These are phyloP conservation scores for Amaranthus hypochondriacus DNA, from an alignment of 148 eudicot species.

Conservation along the genomic window DNA sequence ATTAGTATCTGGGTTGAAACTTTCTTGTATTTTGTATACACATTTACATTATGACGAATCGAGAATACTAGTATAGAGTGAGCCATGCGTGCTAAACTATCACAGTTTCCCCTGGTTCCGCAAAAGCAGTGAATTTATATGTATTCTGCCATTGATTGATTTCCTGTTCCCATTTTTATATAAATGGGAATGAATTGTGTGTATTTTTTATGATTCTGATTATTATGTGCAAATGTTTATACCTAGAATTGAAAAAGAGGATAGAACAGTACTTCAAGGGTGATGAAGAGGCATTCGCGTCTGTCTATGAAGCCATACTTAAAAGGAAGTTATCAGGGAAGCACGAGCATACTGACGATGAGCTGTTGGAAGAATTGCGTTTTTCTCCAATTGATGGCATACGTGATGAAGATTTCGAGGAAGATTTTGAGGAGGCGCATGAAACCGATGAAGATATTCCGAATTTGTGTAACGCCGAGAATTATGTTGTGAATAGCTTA, in stretches of 20 bases:
- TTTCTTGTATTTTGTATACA: neutral
- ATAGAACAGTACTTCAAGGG: conserved; percentile 54
- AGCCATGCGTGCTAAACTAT: too few species aligned
- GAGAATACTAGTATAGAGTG: too few species aligned
- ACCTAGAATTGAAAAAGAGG: conserved; percentile 57
- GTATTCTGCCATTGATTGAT: neutral
- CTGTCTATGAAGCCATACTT: conserved; percentile 52
- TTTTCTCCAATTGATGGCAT: conserved; percentile 42
- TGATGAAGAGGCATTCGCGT: conserved; percentile 53
- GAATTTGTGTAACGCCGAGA: conserved; percentile 51
- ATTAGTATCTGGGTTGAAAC: neutral
- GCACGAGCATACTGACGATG: conserved; percentile 77
- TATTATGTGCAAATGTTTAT: neutral
- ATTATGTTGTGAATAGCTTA: conserved; percentile 44
- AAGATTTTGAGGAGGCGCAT: conserved; percentile 52
- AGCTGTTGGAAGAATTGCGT: conserved; percentile 48
- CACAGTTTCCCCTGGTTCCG: too few species aligned
- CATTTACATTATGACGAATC: neutral
- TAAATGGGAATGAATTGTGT: neutral
- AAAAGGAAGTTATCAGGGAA: conserved; percentile 54
- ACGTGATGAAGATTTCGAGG: conserved; percentile 48
- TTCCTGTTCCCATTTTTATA: neutral
- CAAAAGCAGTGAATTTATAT: too few species aligned
- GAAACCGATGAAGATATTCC: conserved; percentile 68
- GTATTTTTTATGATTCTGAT: neutral